Percentiles rank a stretch among this genome's conserved stretches.
Evolutionary conservation across 2,329 filamentous ascomycete genomes (phyloP).

Genomic region (Botrytis porri): DNA sequence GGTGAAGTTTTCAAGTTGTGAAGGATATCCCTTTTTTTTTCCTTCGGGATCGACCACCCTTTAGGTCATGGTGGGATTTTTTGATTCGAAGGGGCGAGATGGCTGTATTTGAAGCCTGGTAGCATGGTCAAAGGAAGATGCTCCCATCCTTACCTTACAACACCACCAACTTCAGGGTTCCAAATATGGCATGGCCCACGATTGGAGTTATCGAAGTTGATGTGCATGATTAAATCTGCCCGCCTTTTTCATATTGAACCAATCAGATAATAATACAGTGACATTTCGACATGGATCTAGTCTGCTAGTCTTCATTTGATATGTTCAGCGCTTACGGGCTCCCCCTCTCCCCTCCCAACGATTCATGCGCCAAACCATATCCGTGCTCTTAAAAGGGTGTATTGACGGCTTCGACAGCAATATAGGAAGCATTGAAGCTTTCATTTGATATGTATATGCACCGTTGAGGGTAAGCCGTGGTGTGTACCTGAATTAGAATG

Average conservation of each 20-base stretch:
- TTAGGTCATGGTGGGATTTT: constrained; percentile 16
- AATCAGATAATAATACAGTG: not conserved
- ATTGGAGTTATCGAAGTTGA: constrained; percentile 25
- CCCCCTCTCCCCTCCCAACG: not conserved
- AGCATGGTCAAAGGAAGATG: constrained; percentile 1
- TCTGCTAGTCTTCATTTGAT: constrained; percentile 14
- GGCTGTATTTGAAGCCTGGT: constrained; percentile 15
- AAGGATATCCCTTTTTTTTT: constrained; percentile 1
- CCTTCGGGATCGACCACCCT: constrained; percentile 1
- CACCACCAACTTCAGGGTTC: constrained; percentile 21
- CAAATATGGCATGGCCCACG: constrained; percentile 28
- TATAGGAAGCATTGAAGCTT: not conserved
- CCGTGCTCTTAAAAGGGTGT: constrained; percentile 3
- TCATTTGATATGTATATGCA: not conserved
- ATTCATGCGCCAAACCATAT: constrained; percentile 9
- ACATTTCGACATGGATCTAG: constrained; percentile 5
- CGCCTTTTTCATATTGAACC: not conserved
- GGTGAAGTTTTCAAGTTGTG: constrained; percentile 20
- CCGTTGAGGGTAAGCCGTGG: not conserved
- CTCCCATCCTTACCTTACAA: constrained; percentile 1
- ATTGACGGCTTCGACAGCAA: not conserved
- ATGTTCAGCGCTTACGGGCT: constrained; percentile 6
- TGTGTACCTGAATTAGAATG: not conserved
- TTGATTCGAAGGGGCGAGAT: constrained; percentile 13
- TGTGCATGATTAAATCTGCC: constrained; percentile 21